phyloP scores from a whole-genome alignment of 2,329 filamentous ascomycete species.

The Septoria petroselini region DNA sequence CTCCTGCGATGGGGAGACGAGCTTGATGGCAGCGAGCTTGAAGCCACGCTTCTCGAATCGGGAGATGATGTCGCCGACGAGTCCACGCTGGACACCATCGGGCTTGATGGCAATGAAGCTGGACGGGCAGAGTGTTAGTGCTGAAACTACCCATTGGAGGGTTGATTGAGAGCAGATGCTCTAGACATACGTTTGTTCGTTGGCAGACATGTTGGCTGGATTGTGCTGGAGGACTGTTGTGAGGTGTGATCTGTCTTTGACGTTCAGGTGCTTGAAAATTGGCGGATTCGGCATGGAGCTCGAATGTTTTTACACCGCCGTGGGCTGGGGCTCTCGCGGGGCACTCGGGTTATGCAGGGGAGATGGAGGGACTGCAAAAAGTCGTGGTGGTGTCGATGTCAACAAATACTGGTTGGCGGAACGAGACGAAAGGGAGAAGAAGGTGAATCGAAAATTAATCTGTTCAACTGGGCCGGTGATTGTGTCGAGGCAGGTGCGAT shows the following conservation, averaged over 20 bases:
- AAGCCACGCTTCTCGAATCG: conserved; percentile 98
- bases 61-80: conserved; percentile 94
- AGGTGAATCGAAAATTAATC: too few species aligned
- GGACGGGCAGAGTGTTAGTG: conserved; percentile 24
- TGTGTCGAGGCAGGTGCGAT: too few species aligned
- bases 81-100: conserved; percentile 98
- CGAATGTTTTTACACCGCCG: conserved; percentile 13
- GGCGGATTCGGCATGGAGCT: conserved; percentile 26
- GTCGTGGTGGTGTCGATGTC: not conserved
- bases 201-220: conserved; percentile 51
- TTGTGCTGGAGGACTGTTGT: conserved; percentile 37
- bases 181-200: conserved; percentile 77
- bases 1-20: conserved; percentile 80
- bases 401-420: not conserved
- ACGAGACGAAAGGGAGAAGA: too few species aligned
- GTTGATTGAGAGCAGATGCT: not conserved
- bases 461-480: too few species aligned
- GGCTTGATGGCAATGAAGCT: conserved; percentile 99
- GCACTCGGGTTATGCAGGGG: conserved; percentile 10
- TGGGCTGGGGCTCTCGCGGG: conserved; percentile 7
- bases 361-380: not conserved
- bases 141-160: not conserved
- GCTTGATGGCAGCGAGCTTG: conserved; percentile 99
- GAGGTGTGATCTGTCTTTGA: conserved; percentile 48
- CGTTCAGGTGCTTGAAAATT: conserved; percentile 48